A percentile compares a stretch with the other conserved stretches of the same genome.
Conservation (phyloP, 2,329 filamentous ascomycete genomes). For the Penicillium sp. region DNA sequence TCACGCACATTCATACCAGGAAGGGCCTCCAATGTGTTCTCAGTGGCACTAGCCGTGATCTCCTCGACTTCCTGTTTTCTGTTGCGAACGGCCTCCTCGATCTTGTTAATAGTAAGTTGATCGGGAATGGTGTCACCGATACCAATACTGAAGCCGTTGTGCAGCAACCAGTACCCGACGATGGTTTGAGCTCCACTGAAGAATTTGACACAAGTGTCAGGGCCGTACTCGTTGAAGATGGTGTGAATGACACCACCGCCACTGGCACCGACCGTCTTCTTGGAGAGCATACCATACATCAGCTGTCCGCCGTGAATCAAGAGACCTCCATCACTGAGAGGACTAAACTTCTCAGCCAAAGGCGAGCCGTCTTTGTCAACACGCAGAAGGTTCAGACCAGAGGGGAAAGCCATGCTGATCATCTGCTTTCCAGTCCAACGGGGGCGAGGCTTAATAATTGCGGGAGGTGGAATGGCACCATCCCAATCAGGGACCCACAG, state of each 20-base stretch:
- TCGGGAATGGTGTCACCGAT: slow-evolving; percentile 98
- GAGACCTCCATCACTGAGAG: slow-evolving; percentile 73
- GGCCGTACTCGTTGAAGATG: slow-evolving; percentile 91
- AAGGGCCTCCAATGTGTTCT: slow-evolving; percentile 83
- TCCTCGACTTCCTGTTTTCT: slow-evolving; percentile 79
- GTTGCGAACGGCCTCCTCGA: slow-evolving; percentile 75
- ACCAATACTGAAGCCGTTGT: slow-evolving; percentile 96
- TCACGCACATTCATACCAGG: slow-evolving; percentile 99
- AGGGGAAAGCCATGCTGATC: slow-evolving; percentile 86
- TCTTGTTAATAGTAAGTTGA: slow-evolving; percentile 75
- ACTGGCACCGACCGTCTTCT: slow-evolving; percentile 90
- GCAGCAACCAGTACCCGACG: slow-evolving; percentile 94
- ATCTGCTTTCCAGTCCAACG: slow-evolving; percentile 99
- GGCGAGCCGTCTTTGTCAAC: slow-evolving; percentile 61
- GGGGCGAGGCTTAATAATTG: slow-evolving; percentile 88
- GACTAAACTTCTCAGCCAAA: slow-evolving; percentile 55
- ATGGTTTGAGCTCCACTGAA: slow-evolving; percentile 94
- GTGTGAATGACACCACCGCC: slow-evolving; percentile 91
- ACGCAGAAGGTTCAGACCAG: slow-evolving; percentile 75
- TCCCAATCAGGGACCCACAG: slow-evolving; percentile 99
- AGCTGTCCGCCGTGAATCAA: slow-evolving; percentile 84
- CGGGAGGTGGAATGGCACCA: slow-evolving; percentile 85
- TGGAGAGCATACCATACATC: slow-evolving; percentile 85
- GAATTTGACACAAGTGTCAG: slow-evolving; percentile 84
- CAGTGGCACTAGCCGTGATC: slow-evolving; percentile 75